These are phyloP conservation scores for Hypericum androsaemum DNA, from an alignment of 345 rosid genomes.

Conservation along the genomic window DNA sequence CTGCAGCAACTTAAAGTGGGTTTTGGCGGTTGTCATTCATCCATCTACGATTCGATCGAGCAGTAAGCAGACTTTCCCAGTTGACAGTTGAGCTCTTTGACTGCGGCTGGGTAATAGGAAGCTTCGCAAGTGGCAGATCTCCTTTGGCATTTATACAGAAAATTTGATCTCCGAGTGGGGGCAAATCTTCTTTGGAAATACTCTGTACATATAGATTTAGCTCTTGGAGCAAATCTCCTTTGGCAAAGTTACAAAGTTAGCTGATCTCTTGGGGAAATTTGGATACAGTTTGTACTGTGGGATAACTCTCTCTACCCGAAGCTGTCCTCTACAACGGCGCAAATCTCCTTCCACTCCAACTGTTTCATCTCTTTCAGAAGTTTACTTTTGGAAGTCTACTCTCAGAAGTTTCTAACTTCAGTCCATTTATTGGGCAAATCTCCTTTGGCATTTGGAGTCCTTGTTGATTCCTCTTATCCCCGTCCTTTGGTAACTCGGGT, in stretches of 20 bases:
- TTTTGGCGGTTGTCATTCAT: too few relatives aligned
- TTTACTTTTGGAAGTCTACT: too few relatives aligned
- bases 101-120: constrained; percentile 4
- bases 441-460: constrained; percentile 52
- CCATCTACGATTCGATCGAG: background rate
- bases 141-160: constrained; percentile 9
- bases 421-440: constrained; percentile 52
- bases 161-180: constrained; percentile 17
- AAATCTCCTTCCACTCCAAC: constrained; percentile 21
- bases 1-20: too few relatives aligned
- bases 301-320: constrained; percentile 1
- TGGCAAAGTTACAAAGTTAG: constrained; percentile 30
- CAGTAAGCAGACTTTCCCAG: constrained; percentile 18
- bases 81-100: constrained; percentile 8
- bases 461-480: constrained; percentile 21
- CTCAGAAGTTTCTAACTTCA: too few relatives aligned
- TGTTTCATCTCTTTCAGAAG: constrained; percentile 10
- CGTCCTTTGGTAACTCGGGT: background rate
- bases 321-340: constrained; percentile 4
- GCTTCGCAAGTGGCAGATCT: constrained; percentile 10
- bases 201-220: constrained; percentile 13
- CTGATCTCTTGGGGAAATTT: constrained; percentile 13
- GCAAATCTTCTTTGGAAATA: constrained; percentile 47
- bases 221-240: constrained; percentile 47
- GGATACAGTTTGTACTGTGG: constrained; percentile 16